Percentiles rank a stretch among this genome's conserved stretches.
phyloP scores from a whole-genome alignment of 1,139 yeast species.

The Meyerozyma smithsonii region DNA sequence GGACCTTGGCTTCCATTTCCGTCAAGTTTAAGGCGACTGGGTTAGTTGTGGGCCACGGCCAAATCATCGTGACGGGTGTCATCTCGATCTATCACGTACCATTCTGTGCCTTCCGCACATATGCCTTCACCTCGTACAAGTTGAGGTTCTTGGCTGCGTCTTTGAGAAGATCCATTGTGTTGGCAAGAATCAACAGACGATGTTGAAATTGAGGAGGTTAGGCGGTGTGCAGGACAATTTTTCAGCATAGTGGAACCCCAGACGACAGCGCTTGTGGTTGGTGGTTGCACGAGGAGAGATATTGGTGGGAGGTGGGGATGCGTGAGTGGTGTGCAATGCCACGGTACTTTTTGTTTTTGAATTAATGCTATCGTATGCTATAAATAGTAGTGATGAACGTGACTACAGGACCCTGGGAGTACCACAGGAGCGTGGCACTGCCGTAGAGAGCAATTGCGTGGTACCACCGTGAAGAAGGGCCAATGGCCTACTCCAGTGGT shows the following conservation, averaged over 20 bases:
- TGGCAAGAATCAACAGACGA: not conserved
- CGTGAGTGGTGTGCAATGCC: no score
- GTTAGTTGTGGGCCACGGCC: constrained; percentile 4
- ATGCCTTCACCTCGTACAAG: constrained; percentile 92
- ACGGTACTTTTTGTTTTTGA: not conserved
- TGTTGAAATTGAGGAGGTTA: constrained; percentile 1
- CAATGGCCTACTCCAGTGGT: no score
- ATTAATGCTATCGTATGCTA: not conserved
- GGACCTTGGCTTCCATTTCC: constrained; percentile 92
- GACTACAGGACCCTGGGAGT: not conserved
- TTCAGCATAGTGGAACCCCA: no score
- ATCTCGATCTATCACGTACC: constrained; percentile 33
- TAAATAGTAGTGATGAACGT: not conserved
- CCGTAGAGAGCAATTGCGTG: no score
- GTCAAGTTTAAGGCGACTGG: constrained; percentile 82
- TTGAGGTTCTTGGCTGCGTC: constrained; percentile 78
- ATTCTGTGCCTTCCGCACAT: constrained; percentile 96
- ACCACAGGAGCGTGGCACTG: not conserved
- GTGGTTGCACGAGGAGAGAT: not conserved
- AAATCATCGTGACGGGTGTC: not conserved
- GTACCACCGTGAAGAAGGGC: not conserved
- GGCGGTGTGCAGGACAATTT: constrained; percentile 3
- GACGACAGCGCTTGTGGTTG: no score
- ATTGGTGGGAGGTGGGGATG: not conserved
- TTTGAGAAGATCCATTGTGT: constrained; percentile 57